Base-by-base conservation (phyloP, 2,329 filamentous ascomycete genomes). In the Xylaria sp. region DNA sequence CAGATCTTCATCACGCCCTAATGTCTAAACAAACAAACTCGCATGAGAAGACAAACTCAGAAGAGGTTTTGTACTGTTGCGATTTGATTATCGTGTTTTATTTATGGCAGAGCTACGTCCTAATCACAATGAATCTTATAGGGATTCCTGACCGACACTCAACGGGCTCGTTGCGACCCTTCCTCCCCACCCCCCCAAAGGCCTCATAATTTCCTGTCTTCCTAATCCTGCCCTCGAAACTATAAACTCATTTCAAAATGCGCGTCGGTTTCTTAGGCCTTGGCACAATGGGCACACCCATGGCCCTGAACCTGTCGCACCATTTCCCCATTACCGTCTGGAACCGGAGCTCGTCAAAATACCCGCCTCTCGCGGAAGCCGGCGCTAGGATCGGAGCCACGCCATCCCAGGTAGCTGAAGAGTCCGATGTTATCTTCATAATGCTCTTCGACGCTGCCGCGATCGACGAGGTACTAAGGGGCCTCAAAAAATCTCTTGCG, bases 221-320 rank as follows among this genome's bases (percentile, higher is more conserved):
- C 44, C 23, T 13, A 31, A 2, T 13, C 18, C 5, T 52, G 5
- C 20, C 13, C 23, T 25, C 9, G 28, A 54, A 28, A 46, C 13
- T 28, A 31, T 18, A 56, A 20, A 6, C 10, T 34, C 9, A 3
- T 54, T 37, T 37, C 25, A 65, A 50, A 25, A 72, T 72, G 70
- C 54, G 66, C 15, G 63, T 80, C 25, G 78, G 78, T 5, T 80
- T 80, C 62, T 31, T 80, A 18, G 78, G 78, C 2, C 63, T 80
- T 2, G 78, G 78, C 23, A 71, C 73, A 18, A 80, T 80, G 78
- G 77, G 77, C 50, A 76, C 75, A 20, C 78, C 78, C 34, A 80
- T 80, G 78, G 78, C 78, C 44, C 66, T 78, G 46, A 78, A 79
- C 44, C 72, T 80, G 7, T 60, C 72, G n/a, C 73, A 73, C 5